Evolutionary conservation across 23 red algal species (phyloP), one percentile per base, ranked within the genome.

Genomic region (Pyropia haitanensis): DNA sequence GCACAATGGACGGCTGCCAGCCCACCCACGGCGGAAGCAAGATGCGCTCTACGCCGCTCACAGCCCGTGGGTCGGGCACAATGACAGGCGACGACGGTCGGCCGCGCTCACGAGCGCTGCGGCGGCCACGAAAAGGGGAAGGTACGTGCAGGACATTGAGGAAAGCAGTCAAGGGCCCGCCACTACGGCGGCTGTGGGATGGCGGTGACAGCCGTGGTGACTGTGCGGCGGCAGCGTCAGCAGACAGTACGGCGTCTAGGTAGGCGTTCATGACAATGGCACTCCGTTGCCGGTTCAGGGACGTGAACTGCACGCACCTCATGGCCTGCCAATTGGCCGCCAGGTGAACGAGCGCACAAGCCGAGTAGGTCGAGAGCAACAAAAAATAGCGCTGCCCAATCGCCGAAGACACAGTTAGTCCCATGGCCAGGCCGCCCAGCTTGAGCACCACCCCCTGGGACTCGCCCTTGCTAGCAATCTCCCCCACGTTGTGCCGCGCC

Each of bases 401-500:
- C 53, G 27, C 67, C 56, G 75, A 80, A 57, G 75, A 83, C 39
- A 85, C 60, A 1, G 78, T 14, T 24, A 96, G 87, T 13, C 92
- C 92, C 15, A 82, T 34, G 24, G 85, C 92, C 46, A 96, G 78
- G 7, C 92, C 92, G 52, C 90, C 65, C 73, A 96, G 72, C 65
- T 96, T 96, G 76, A 75, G 78, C 29, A 85, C 90, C 10, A 96
- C 92, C 21, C 92, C 92, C 53, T 96, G 92, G 27, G 73, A 81
- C 52, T 96, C 92, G 39, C 92, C 92, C 49, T 96, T 96, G 21
- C 85, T 96, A 17, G 92, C 92, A 62, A 96, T 88, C 61, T 96
- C 92, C 16, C 92, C 92, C 18, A 75, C 75, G 30, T 96, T 96
- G 34, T 96, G 80, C 63, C 73, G 79, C 27, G 83, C 73, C 30